Conservation (phyloP, 257 asterid genomes). For the Phtheirospermum japonicum region DNA sequence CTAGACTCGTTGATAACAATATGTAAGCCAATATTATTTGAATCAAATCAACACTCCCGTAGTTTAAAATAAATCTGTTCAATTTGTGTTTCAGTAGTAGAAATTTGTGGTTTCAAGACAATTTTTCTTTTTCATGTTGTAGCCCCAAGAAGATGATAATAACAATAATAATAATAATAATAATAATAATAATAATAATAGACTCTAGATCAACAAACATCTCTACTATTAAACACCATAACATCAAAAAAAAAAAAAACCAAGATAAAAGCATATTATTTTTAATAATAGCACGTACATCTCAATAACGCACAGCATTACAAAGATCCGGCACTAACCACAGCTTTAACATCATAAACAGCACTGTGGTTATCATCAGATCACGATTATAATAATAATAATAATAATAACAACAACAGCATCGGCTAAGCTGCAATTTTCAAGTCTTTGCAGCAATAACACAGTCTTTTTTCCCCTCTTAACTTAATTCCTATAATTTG, state of each 20-base stretch:
- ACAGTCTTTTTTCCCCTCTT: not conserved
- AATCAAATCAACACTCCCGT: too few relatives aligned
- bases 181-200: too few relatives aligned
- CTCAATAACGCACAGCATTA: not conserved
- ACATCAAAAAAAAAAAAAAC: not conserved
- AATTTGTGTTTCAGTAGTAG: too few relatives aligned
- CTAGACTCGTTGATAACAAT: too few relatives aligned
- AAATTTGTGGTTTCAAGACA: too few relatives aligned
- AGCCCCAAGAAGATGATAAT: too few relatives aligned
- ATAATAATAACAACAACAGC: not conserved
- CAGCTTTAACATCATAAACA: constrained; percentile 29
- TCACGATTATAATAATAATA: constrained; percentile 6
- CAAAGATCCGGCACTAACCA: constrained; percentile 27
- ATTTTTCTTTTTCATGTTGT: too few relatives aligned
- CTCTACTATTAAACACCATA: not conserved
- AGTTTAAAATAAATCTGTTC: too few relatives aligned
- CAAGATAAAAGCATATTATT: not conserved
- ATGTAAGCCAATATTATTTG: too few relatives aligned
- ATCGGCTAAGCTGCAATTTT: not conserved
- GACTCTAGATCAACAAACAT: too few relatives aligned
- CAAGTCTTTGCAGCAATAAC: constrained; percentile 12
- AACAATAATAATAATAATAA: too few relatives aligned
- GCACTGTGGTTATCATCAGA: constrained; percentile 27
- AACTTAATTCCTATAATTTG: constrained; percentile 16
- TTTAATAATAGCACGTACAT: not conserved